A percentile compares a stretch with the other conserved stretches of the same genome.
Conservation (phyloP, 169 alveolate genomes). For the Eimeria brunetti region DNA sequence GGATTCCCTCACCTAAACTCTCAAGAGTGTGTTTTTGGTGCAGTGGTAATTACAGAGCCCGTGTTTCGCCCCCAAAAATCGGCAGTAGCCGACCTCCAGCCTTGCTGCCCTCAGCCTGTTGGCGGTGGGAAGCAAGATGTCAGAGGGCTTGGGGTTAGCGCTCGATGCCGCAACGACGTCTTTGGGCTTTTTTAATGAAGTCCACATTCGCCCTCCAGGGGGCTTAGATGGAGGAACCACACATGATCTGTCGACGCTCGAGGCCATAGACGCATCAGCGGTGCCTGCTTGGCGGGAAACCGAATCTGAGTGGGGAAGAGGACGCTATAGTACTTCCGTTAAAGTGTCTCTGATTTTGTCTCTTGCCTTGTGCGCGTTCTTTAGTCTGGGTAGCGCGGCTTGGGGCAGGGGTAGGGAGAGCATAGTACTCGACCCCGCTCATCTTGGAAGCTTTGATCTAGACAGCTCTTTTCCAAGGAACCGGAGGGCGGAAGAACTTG, state of each 20-base stretch:
- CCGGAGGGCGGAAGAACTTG: neutral
- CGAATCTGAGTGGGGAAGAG: neutral
- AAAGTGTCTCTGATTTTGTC: neutral
- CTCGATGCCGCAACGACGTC: neutral
- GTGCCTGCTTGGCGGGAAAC: neutral
- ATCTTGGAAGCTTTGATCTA: neutral
- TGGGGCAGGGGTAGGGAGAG: neutral
- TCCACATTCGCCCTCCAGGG: neutral
- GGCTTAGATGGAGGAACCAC: neutral
- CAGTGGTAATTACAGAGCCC: neutral
- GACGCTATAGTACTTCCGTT: neutral
- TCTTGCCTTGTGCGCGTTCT: neutral
- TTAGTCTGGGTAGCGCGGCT: neutral
- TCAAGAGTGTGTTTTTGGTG: neutral
- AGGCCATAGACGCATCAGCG: neutral
- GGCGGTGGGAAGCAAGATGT: neutral
- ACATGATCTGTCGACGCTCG: neutral
- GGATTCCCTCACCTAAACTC: neutral
- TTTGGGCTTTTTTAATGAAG: neutral
- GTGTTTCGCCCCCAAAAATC: neutral
- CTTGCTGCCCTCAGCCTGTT: neutral
- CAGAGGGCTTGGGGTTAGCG: neutral
- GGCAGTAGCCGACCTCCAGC: neutral
- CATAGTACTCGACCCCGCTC: neutral
- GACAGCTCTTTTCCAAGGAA: neutral